phyloP scores from a whole-genome alignment of 805 yeast genomes.

The Lachancea sp. region DNA sequence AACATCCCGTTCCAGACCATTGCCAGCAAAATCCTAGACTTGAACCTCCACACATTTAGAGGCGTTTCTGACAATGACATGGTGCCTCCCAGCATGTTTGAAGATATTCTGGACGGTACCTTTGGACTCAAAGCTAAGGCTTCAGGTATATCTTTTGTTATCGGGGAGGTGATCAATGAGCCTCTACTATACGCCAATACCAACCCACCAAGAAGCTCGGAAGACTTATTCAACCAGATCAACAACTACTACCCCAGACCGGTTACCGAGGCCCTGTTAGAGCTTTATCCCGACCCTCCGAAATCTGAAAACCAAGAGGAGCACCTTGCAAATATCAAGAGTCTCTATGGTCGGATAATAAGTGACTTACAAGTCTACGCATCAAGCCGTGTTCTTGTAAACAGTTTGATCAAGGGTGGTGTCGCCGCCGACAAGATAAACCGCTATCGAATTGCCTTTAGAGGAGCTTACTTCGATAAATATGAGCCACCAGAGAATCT shows the following conservation, averaged over 20 bases:
- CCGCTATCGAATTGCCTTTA: slow-evolving; percentile 30
- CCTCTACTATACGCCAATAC: slow-evolving; percentile 28
- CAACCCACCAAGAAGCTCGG: slow-evolving; percentile 28
- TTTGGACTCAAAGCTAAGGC: slow-evolving; percentile 22
- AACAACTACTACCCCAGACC: slow-evolving; percentile 34
- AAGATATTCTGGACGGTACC: slow-evolving; percentile 30
- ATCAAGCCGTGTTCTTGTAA: slow-evolving; percentile 34
- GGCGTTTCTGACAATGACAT: slow-evolving; percentile 38
- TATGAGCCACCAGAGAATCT: slow-evolving; percentile 19
- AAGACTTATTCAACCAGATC: slow-evolving; percentile 30
- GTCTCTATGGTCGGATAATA: slow-evolving; percentile 32
- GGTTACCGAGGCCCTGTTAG: slow-evolving; percentile 22
- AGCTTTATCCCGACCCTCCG: slow-evolving; percentile 19
- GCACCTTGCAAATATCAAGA: slow-evolving; percentile 15
- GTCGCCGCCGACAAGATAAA: slow-evolving; percentile 13
- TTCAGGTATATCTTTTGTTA: slow-evolving; percentile 21
- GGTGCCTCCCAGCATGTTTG: slow-evolving; percentile 27
- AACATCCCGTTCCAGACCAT: slow-evolving; percentile 15
- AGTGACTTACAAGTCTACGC: slow-evolving; percentile 38
- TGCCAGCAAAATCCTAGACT: slow-evolving; percentile 24
- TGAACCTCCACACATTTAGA: slow-evolving; percentile 33
- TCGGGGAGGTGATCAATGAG: slow-evolving; percentile 36
- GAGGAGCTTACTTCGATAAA: slow-evolving; percentile 24
- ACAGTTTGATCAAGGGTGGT: slow-evolving; percentile 20
- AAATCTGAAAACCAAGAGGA: slow-evolving; percentile 12